Conservation (phyloP, 495 filamentous ascomycete genomes). For the Astrocystis sublimbata region DNA sequence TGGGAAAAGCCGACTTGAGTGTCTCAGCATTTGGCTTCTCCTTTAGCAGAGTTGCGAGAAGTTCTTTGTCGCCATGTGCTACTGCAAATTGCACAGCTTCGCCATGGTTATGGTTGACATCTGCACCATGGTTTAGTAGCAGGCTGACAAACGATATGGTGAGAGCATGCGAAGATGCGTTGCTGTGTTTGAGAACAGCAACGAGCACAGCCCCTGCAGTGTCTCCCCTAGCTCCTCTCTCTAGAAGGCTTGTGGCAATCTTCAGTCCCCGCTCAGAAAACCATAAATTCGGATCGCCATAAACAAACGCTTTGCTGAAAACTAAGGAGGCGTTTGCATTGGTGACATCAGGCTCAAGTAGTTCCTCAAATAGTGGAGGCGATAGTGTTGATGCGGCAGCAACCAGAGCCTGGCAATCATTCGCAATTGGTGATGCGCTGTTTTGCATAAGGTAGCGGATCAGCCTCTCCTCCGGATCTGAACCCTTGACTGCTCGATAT, state of each 20-base stretch:
- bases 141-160: constrained; percentile 38
- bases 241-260: constrained; percentile 41
- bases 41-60: constrained; percentile 40
- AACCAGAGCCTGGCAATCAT: constrained; percentile 47
- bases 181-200: constrained; percentile 34
- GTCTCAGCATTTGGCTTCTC: constrained; percentile 40
- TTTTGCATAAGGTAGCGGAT: constrained; percentile 42
- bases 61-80: constrained; percentile 36
- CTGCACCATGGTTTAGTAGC: constrained; percentile 37
- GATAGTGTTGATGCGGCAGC: constrained; percentile 39
- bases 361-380: constrained; percentile 35
- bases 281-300: constrained; percentile 36
- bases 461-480: constrained; percentile 45
- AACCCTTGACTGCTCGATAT: constrained; percentile 45
- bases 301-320: constrained; percentile 41
- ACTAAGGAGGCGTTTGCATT: constrained; percentile 40
- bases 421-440: constrained; percentile 43
- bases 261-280: constrained; percentile 38
- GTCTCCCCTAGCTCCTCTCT: constrained; percentile 44
- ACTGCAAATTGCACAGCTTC: constrained; percentile 45
- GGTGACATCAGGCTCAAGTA: constrained; percentile 38
- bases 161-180: constrained; percentile 32
- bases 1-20: constrained; percentile 45
- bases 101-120: constrained; percentile 45
- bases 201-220: constrained; percentile 41